Base-by-base conservation (phyloP, 495 filamentous ascomycete species). In the Talaromyces trachyspermus region DNA sequence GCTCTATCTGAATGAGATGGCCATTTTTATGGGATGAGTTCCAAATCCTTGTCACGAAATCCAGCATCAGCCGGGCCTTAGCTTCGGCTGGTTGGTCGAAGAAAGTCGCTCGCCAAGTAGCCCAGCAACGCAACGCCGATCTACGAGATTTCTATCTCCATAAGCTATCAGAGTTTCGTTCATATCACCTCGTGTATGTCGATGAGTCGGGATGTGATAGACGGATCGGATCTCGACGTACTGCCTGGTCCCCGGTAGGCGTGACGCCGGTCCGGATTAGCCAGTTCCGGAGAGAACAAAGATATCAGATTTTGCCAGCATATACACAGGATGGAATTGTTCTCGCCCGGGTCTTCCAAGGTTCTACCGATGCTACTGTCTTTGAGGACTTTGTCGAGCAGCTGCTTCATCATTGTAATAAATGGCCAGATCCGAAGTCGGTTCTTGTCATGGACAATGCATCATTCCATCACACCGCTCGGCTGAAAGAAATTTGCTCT, bases 361-460 rank as follows among this genome's bases (percentile, higher is more conserved):
- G 66, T 43, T 58, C 56, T 20, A 68, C 54, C 20, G 58, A 67
- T 54, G 56, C 50, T 42, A 37, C 35, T 19, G 37, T 64, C 15
- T 70, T 68, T 50, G 52, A 68, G 47, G 57, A 63, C 46, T 70
- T 66, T 51, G 60, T 50, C 52, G 59, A 72, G 46, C 47, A 68
- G 52, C 53, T 60, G n/a, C 54, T 71, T 30, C 54, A 30, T 30
- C 54, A 68, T 38, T 70, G 53, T 46, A 52, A 60, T 25, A 59
- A 29, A 51, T 72, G 45, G 53, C 70, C 62, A 1, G 58, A 65
- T 39, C 63, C 54, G 22, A 65, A 60, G 25, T 71, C 57, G 11
- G 64, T 71, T 19, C 39, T n/a, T n/a, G n/a, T n/a, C n/a, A n/a
- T n/a, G n/a, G n/a, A n/a, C n/a, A n/a, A n/a, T n/a, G n/a, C n/a